Percentiles rank a stretch among this genome's conserved stretches.
Conservation (phyloP, 768 basidiomycete species). For the Russula foetens region DNA sequence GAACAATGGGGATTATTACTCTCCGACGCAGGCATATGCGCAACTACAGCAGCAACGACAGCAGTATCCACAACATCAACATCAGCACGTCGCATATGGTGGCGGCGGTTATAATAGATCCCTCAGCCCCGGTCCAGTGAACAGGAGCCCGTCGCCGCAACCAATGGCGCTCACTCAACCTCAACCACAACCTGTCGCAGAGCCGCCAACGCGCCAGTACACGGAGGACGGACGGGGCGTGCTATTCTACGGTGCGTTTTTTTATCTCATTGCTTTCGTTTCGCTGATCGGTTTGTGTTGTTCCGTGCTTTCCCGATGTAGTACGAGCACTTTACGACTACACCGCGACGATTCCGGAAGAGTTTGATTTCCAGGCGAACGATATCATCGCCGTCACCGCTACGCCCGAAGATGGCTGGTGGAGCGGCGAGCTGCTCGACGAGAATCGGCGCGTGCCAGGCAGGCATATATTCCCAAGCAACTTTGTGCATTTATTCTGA, state of each 20-base stretch:
- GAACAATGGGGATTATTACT: slow-evolving; percentile 9
- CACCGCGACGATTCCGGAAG: slow-evolving; percentile 75
- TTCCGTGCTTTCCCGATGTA: slow-evolving; percentile 23
- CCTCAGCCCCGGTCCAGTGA: slow-evolving; percentile 33
- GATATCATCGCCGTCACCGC: slow-evolving; percentile 94
- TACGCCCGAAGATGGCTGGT: slow-evolving; percentile 97
- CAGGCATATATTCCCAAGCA: slow-evolving; percentile 79
- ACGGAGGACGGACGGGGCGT: slow-evolving; percentile 79
- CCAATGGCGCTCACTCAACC: slow-evolving; percentile 25
- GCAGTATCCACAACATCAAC: slow-evolving; percentile 30
- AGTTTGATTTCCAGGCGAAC: slow-evolving; percentile 92
- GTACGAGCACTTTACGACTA: slow-evolving; percentile 92
- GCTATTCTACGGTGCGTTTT: slow-evolving; percentile 76
- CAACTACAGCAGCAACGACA: slow-evolving; percentile 9
- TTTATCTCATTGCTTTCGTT: not conserved
- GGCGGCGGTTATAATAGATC: slow-evolving; percentile 34
- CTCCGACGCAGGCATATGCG: slow-evolving; percentile 9
- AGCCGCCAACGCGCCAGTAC: slow-evolving; percentile 60
- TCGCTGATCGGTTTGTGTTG: not conserved
- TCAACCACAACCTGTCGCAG: slow-evolving; percentile 9
- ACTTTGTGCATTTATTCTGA: slow-evolving; percentile 77
- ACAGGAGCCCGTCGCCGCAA: slow-evolving; percentile 46
- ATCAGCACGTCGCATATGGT: slow-evolving; percentile 29
- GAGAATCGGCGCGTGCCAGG: slow-evolving; percentile 63
- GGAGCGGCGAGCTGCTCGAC: slow-evolving; percentile 85